Evolutionary conservation across 192 early-diverging fungal species (phyloP).

Genomic region (Chytriomyces confervae): DNA sequence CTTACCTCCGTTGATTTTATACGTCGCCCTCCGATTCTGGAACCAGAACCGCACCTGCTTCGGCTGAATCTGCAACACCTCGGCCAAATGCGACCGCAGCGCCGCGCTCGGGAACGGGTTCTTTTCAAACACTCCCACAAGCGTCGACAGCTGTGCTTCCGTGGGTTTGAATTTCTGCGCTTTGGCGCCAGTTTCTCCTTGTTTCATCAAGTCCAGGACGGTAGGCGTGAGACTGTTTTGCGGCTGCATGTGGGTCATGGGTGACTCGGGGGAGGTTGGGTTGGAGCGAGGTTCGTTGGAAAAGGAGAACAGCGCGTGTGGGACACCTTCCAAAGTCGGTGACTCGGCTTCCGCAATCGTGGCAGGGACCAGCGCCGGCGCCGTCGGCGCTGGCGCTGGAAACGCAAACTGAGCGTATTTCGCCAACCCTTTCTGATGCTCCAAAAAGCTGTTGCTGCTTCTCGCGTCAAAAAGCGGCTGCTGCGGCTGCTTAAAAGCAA

Average conservation of each 20-base stretch:
- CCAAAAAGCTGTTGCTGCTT: no score
- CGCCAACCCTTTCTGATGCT: no score
- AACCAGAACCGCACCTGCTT: constrained; percentile 97
- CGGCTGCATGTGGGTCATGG: no score
- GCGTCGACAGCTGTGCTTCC: background rate
- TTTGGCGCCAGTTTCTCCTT: background rate
- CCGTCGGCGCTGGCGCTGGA: background rate
- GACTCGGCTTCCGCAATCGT: background rate
- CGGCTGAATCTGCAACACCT: constrained; percentile 84
- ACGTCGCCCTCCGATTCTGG: constrained; percentile 77
- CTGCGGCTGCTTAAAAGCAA: no score
- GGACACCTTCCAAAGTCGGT: no score
- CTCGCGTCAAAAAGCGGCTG: no score
- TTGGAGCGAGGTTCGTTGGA: no score
- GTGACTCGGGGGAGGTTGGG: no score
- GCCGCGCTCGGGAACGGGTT: constrained; percentile 89
- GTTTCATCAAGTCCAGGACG: background rate
- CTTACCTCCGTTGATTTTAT: background rate
- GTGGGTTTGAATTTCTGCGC: background rate
- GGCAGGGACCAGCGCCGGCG: background rate
- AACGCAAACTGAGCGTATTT: background rate
- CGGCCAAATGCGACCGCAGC: constrained; percentile 73
- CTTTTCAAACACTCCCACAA: constrained; percentile 66
- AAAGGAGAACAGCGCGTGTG: no score
- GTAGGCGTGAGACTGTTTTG: background rate